Evolutionary conservation across 495 filamentous ascomycete species (phyloP), one percentile per base, ranked within the genome.

Genomic region (Chlorociboria aeruginascens): DNA sequence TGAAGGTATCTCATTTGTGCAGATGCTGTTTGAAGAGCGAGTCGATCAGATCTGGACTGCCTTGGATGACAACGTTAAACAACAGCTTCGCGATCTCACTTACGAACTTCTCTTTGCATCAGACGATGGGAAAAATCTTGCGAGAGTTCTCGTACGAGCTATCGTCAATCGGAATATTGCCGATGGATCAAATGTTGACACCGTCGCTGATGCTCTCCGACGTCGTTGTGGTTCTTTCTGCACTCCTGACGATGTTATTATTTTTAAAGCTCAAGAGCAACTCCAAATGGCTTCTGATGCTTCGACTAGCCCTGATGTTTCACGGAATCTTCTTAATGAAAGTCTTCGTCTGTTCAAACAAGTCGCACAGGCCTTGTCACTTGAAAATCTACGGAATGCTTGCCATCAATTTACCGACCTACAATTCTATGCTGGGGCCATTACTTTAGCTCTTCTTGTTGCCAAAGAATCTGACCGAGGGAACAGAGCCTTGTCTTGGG

Each of bases 161-260:
- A 96, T 99, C 53, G 92, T 99, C 46, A 97, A 97, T 65, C 74
- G 88, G 33, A 97, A 93, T 63, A 97, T 99, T 58, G 86, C 86
- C 34, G 89, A 83, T 53, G 92, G 92, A 17, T 85, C 88, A 17
- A 97, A 95, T 55, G 90, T 99, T 13, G 92, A 99, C 63, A 96
- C 89, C 0, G 86, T 99, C 35, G 89, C 92, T 0, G 92, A 97
- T 65, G 88, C 89, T 12, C 67, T 99, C 14, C 74, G 92, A 17
- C 73, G 93, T 54, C 77, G 87, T 50, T 99, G 92, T 54, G 93
- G 92, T 39, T 92, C 79, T 60, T 97, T 99, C 71, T 99, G 92
- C 70, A 94, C 86, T 51, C 80, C 89, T 1, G 89, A 96, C 42
- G 92, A 99, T 67, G 89, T 95, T 0, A 78, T 97, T 32, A 87